Base-by-base conservation (phyloP, 2,329 filamentous ascomycete genomes). In the Elsinoe arachidis region DNA sequence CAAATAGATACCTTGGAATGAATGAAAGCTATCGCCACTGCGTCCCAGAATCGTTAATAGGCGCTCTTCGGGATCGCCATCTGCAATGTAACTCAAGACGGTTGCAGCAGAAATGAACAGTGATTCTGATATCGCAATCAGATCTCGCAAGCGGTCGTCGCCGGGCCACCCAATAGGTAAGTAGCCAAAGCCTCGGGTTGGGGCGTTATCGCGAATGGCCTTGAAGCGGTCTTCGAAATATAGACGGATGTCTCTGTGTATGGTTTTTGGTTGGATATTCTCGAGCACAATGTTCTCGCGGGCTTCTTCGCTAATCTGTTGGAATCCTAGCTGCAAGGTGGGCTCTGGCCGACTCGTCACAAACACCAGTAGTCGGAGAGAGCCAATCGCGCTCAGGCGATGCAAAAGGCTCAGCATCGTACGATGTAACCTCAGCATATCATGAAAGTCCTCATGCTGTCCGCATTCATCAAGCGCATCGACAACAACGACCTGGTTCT, bases 401-500 rank as follows among this genome's bases (percentile, higher is more conserved):
- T 35, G 34, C 34, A 35, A 35, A 35, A 35, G 34, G 14, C 14
- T 7, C 34, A 35, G 6, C 34, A 35, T 35, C 34, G n/a, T n/a
- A n/a, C n/a, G n/a, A n/a, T n/a, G n/a, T n/a, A n/a, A n/a, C n/a
- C n/a, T n/a, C n/a, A n/a, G n/a, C n/a, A n/a, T n/a, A n/a, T n/a
- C n/a, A n/a, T n/a, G n/a, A n/a, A n/a, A n/a, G n/a, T n/a, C n/a
- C n/a, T n/a, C n/a, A n/a, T n/a, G 34, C 34, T 37, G 15, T 17
- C 30, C 17, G 17, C 47, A 53, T 37, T 53, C 47, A 17, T 53
- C 47, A 5, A 53, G 33, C 6, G 47, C 47, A 37, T 53, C 47
- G 10, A 53, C 17, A 12, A 53, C 23, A 6, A 53, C 11, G 14
- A 53, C 5, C 23, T 34, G 5, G 6, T 5, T 10, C 35, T 19